Evolutionary conservation across 2,329 filamentous ascomycete genomes (phyloP).

Genomic region (Colletotrichum neosansevieriae): DNA sequence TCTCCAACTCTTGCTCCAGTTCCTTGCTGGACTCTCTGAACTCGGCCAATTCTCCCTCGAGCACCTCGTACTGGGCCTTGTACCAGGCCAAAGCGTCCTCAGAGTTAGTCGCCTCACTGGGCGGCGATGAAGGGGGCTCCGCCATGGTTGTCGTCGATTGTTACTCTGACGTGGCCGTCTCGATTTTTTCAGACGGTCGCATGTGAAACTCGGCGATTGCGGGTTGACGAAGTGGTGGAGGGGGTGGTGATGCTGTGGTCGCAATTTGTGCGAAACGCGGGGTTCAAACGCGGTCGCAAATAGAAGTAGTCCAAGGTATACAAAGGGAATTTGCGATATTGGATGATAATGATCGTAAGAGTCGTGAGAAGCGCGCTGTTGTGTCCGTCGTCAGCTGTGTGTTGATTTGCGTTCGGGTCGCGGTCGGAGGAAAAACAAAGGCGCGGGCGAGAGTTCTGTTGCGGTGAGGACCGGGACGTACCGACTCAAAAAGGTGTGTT

Average conservation of each 20-base stretch:
- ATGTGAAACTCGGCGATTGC: slow-evolving; percentile 29
- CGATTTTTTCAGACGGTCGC: slow-evolving; percentile 6
- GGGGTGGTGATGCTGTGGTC: background rate
- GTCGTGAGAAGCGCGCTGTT: slow-evolving; percentile 29
- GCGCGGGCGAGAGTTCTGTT: background rate
- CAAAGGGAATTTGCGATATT: slow-evolving; percentile 28
- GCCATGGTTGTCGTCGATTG: slow-evolving; percentile 56
- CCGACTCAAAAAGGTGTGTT: slow-evolving; percentile 21
- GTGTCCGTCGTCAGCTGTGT: slow-evolving; percentile 21
- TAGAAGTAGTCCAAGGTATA: slow-evolving; percentile 30
- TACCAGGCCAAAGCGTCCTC: slow-evolving; percentile 92
- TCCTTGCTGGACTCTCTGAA: slow-evolving; percentile 96
- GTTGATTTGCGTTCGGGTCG: slow-evolving; percentile 4
- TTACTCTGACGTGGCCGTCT: slow-evolving; percentile 22
- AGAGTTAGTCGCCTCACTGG: slow-evolving; percentile 63
- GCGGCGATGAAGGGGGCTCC: slow-evolving; percentile 73
- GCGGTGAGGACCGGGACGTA: slow-evolving; percentile 20
- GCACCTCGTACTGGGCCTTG: slow-evolving; percentile 93
- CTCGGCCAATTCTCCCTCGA: slow-evolving; percentile 91
- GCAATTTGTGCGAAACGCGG: background rate
- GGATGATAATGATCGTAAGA: slow-evolving; percentile 32
- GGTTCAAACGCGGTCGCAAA: slow-evolving; percentile 27
- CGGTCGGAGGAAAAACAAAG: slow-evolving; percentile 2
- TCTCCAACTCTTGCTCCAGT: slow-evolving; percentile 93
- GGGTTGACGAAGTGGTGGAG: background rate